Base-by-base conservation (phyloP, 805 yeast species). In the Wickerhamiella occidentalis region DNA sequence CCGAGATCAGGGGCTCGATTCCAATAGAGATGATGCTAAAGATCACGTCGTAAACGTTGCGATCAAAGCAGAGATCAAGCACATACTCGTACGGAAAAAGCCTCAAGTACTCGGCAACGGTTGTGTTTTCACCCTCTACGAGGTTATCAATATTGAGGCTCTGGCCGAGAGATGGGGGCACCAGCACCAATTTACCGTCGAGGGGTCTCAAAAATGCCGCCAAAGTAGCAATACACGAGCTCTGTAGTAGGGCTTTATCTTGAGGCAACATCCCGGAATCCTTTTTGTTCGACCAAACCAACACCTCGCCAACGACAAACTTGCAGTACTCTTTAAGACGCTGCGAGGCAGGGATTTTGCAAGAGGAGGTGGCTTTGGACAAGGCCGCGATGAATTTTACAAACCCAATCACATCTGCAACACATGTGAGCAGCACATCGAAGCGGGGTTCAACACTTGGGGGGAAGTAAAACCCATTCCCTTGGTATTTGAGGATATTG, bases 11-110 rank as follows among this genome's bases (percentile, higher is more conserved):
- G 6, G 63, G 63, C 49, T 86, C 94, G 23, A 75, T 64, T 0
- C 92, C 94, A 11, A 72, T 59, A 6, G 30, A 40, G 21, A 80
- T 67, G 13, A 83, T 70, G 0, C 69, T 65, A 41, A 88, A 78
- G 2, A 90, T 60, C 1, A 78, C 65, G 6, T 62, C 65, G 61
- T 77, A 77, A 2, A 78, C 77, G 42, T 71, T 71, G 23, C 77
- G 80, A 17, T 75, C 75, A 60, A 79, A 85, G 12, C 85, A 59
- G 55, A 70, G 77, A 52, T 78, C 80, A 62, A 85, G 63, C 2
- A 75, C 70, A 7, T 80, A 76, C 1, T 83, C 69, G 2, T 85
- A 82, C 3, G 92, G 92, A 51, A 83, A 86, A 25, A 77, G 72
- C 53, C 75, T 78, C 1, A 84, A 68, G 57, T 70, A 80, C 3